Conservation (phyloP, 306 rosid genomes). For the Cercis canadensis region DNA sequence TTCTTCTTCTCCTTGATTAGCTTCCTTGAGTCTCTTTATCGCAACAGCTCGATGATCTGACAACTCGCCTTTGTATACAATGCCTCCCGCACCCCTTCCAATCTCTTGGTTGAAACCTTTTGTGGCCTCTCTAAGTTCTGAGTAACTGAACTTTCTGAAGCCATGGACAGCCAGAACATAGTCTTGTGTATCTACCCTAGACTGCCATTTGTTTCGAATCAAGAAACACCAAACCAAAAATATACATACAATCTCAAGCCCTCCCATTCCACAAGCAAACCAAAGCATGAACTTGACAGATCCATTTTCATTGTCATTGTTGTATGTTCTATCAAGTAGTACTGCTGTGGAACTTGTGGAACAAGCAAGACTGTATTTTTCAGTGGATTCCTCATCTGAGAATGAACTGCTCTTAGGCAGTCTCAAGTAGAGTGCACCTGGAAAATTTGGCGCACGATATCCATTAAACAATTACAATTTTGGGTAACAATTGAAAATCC, state of each 20-base stretch:
- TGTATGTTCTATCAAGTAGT: neutral
- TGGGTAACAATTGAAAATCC: slow-evolving; percentile 23
- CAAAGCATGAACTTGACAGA: too few relatives aligned
- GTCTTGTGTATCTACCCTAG: slow-evolving; percentile 5
- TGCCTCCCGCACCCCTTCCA: slow-evolving; percentile 41
- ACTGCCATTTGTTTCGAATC: too few relatives aligned
- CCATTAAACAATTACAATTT: slow-evolving; percentile 45
- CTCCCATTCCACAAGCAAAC: too few relatives aligned
- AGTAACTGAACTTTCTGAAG: slow-evolving; percentile 39
- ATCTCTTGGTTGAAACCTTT: slow-evolving; percentile 38
- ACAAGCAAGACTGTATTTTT: neutral
- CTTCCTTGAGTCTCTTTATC: slow-evolving; percentile 35
- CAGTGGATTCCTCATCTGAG: neutral
- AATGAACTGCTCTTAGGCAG: slow-evolving; percentile 3
- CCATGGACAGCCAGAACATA: slow-evolving; percentile 29
- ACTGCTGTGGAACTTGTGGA: neutral
- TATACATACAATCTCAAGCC: too few relatives aligned
- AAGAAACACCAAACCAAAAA: too few relatives aligned
- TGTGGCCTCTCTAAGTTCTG: slow-evolving; percentile 42
- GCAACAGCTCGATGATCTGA: slow-evolving; percentile 43
- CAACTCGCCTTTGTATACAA: slow-evolving; percentile 3
- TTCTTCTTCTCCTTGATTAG: slow-evolving; percentile 5
- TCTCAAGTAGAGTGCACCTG: slow-evolving; percentile 32
- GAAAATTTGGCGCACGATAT: slow-evolving; percentile 3
- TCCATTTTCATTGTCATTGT: neutral